Conservation (phyloP, 2,329 filamentous ascomycete genomes). For the Hypoxylon sp. region DNA sequence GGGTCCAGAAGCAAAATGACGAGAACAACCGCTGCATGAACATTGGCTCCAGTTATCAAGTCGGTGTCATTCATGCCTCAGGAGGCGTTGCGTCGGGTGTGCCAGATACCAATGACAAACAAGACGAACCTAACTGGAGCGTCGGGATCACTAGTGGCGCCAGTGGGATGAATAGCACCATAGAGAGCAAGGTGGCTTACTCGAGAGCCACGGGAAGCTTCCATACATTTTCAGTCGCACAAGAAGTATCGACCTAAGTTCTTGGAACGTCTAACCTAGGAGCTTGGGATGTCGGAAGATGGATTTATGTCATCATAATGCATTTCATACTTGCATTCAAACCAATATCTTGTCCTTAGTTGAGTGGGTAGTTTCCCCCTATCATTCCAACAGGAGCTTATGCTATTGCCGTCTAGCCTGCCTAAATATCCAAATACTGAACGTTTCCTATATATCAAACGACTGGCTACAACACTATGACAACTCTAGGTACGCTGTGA, state of each 20-base stretch:
- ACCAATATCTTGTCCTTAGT: not conserved
- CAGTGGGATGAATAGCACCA: constrained; percentile 14
- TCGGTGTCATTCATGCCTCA: constrained; percentile 69
- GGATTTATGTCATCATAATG: not conserved
- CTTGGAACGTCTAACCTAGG: not conserved
- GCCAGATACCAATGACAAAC: constrained; percentile 27
- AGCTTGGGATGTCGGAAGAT: not conserved
- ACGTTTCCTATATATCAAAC: too few species aligned
- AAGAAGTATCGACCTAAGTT: constrained; percentile 36
- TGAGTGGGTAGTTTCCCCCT: not conserved
- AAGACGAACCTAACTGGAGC: constrained; percentile 14
- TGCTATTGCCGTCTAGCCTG: too few species aligned
- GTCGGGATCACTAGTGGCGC: constrained; percentile 1
- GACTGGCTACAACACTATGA: too few species aligned
- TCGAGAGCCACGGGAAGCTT: constrained; percentile 39
- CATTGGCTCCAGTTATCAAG: constrained; percentile 38
- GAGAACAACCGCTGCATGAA: constrained; percentile 39
- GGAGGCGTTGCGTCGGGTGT: constrained; percentile 67
- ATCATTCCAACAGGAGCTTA: not conserved
- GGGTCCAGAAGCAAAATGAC: constrained; percentile 61
- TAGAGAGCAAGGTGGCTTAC: constrained; percentile 28
- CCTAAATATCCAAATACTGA: too few species aligned
- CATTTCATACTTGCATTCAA: not conserved
- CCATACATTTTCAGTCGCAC: constrained; percentile 33
- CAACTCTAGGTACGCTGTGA: too few species aligned